A percentile compares a stretch with the other conserved stretches of the same genome.
These are phyloP conservation scores for Curvularia eragrostidis DNA, from an alignment of 2,329 filamentous ascomycete species.

Conservation along the genomic window DNA sequence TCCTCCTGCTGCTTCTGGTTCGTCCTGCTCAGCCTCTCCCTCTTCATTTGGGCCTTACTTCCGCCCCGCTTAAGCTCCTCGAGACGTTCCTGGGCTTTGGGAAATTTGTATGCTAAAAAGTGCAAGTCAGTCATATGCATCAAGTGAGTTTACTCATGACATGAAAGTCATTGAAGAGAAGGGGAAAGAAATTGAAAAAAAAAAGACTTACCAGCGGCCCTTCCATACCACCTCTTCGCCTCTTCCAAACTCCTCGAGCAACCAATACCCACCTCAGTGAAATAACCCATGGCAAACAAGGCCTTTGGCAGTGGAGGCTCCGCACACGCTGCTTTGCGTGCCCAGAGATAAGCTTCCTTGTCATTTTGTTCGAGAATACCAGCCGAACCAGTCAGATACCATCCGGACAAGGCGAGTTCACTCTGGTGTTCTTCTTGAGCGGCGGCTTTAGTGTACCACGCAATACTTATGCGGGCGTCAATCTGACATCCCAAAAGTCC, in stretches of 20 bases:
- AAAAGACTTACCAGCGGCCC: conserved; percentile 84
- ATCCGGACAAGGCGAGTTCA: conserved; percentile 66
- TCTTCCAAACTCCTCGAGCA: conserved; percentile 86
- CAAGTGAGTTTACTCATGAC: background rate
- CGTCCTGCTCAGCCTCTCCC: conserved; percentile 81
- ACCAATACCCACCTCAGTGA: conserved; percentile 93
- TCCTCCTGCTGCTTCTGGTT: conserved; percentile 86
- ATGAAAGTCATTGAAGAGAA: background rate
- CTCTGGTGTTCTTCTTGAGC: conserved; percentile 93
- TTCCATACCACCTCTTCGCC: conserved; percentile 97
- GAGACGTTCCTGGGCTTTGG: conserved; percentile 88
- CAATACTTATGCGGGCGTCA: conserved; percentile 83
- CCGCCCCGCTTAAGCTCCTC: conserved; percentile 89
- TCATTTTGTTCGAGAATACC: conserved; percentile 90
- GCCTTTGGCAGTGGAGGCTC: conserved; percentile 81
- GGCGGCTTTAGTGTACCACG: conserved; percentile 92
- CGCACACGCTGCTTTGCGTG: conserved; percentile 86
- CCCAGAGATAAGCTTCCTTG: conserved; percentile 96
- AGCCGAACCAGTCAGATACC: conserved; percentile 92
- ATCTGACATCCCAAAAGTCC: conserved; percentile 82
- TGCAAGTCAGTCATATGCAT: conserved; percentile 21
- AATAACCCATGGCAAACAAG: conserved; percentile 98
- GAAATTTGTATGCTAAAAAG: conserved; percentile 82
- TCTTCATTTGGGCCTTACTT: conserved; percentile 72
- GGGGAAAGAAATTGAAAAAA: too few species aligned